Conservation (phyloP, 345 rosid genomes). For the Sonneratia caseolaris region DNA sequence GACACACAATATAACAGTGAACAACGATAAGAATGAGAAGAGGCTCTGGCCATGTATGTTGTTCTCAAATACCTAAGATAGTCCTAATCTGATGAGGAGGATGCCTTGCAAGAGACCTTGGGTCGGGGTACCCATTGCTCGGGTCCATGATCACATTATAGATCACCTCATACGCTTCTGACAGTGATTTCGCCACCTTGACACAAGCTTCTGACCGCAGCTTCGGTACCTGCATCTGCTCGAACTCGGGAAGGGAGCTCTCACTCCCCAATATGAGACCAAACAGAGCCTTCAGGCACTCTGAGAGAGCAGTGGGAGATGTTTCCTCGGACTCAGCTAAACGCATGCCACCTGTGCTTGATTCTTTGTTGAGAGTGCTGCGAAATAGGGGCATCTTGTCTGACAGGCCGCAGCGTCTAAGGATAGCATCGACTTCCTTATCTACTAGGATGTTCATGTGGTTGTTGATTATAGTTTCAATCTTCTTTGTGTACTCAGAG, state of each 20-base stretch:
- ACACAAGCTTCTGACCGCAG: conserved; percentile 72
- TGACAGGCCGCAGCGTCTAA: conserved; percentile 56
- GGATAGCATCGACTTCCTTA: conserved; percentile 80
- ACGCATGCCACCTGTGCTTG: conserved; percentile 9
- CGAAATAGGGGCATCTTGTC: conserved; percentile 58
- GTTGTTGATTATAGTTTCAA: conserved; percentile 61
- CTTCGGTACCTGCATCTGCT: conserved; percentile 88
- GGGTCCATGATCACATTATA: conserved; percentile 65
- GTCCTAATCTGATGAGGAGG: conserved; percentile 94
- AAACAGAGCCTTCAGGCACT: conserved; percentile 74
- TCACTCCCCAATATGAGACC: conserved; percentile 81
- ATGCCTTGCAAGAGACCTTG: conserved; percentile 79
- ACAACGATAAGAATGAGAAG: no score
- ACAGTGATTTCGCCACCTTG: conserved; percentile 61
- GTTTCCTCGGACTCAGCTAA: conserved; percentile 25
- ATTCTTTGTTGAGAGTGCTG: conserved; percentile 24
- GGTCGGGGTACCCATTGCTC: conserved; percentile 61
- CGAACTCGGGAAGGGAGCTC: conserved; percentile 79
- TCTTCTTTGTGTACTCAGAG: conserved; percentile 55
- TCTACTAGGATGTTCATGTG: conserved; percentile 55
- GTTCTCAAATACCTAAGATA: conserved; percentile 68
- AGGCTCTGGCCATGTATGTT: no score
- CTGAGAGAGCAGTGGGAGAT: no score
- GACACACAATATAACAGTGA: no score
- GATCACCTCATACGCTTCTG: conserved; percentile 72